Conservation (phyloP, 352 stramenopile genomes). For the Pythium sukuiense region DNA sequence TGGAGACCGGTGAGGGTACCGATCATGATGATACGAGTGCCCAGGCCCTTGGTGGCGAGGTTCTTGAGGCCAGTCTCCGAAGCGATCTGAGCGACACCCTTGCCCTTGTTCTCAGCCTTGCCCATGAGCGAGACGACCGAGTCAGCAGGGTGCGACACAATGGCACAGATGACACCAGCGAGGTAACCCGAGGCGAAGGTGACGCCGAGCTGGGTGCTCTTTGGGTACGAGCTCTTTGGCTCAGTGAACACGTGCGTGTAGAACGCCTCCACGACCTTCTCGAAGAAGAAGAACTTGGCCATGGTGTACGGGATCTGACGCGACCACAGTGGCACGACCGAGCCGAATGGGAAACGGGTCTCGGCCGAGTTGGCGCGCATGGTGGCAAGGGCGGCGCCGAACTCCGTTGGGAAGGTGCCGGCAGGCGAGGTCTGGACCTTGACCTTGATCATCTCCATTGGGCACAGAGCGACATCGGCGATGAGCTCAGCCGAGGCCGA, state of each 20-base stretch:
- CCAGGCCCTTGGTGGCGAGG: constrained; percentile 88
- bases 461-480: constrained; percentile 92
- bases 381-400: constrained; percentile 79
- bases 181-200: constrained; percentile 98
- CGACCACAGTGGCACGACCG: constrained; percentile 88
- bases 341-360: constrained; percentile 91
- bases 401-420: constrained; percentile 88
- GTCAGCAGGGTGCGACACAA: constrained; percentile 99
- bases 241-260: constrained; percentile 91
- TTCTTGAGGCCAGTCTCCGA: constrained; percentile 76
- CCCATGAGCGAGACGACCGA: constrained; percentile 98
- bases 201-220: constrained; percentile 94
- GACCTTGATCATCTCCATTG: constrained; percentile 96
- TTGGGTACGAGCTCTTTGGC: constrained; percentile 90
- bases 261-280: constrained; percentile 87
- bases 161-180: constrained; percentile 98
- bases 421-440: constrained; percentile 91
- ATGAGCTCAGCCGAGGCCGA: constrained; percentile 94
- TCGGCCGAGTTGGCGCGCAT: constrained; percentile 90
- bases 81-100: constrained; percentile 89
- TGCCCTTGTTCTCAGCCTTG: constrained; percentile 90
- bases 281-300: constrained; percentile 99
- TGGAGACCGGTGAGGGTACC: constrained; percentile 95
- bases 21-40: constrained; percentile 95
- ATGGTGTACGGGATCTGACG: constrained; percentile 99